These are phyloP conservation scores for Neurospora crassa DNA, from an alignment of 2,329 filamentous ascomycete genomes.

Conservation along the genomic window DNA sequence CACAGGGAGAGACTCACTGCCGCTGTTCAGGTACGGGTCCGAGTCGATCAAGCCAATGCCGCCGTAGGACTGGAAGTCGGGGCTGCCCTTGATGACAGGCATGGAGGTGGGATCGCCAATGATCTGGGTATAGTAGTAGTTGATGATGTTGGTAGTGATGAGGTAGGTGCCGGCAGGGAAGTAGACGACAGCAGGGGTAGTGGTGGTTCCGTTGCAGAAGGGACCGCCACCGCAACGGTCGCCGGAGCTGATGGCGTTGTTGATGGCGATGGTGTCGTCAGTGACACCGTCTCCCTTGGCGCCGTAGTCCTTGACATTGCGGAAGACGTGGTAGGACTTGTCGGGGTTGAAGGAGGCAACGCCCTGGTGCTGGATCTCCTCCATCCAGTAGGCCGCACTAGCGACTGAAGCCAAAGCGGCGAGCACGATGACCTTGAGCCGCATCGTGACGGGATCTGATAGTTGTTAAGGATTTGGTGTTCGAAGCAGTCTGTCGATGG, in stretches of 20 bases:
- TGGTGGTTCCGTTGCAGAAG: constrained; percentile 24
- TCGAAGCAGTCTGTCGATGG: neutral
- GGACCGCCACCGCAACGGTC: constrained; percentile 31
- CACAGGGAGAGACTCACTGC: constrained; percentile 5
- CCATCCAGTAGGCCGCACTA: constrained; percentile 30
- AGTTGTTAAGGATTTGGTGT: neutral
- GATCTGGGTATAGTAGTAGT: constrained; percentile 73
- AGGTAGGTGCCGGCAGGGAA: constrained; percentile 46
- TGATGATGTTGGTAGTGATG: constrained; percentile 58
- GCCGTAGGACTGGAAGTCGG: constrained; percentile 30
- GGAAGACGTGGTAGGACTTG: constrained; percentile 33
- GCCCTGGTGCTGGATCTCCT: constrained; percentile 36
- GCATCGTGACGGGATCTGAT: neutral
- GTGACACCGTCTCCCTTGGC: constrained; percentile 31
- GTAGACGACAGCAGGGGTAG: constrained; percentile 21
- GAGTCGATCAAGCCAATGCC: constrained; percentile 38
- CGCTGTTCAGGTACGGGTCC: constrained; percentile 29
- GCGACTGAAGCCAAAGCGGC: constrained; percentile 9
- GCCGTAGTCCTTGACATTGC: constrained; percentile 38
- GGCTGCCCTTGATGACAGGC: constrained; percentile 43
- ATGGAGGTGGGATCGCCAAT: constrained; percentile 57
- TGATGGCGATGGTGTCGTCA: constrained; percentile 49
- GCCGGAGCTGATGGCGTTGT: constrained; percentile 33
- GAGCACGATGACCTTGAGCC: constrained; percentile 4
- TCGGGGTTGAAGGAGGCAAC: constrained; percentile 35